Evolutionary conservation across 805 yeast species (phyloP), one percentile per base, ranked within the genome.

Genomic region (Ogataea pini): DNA sequence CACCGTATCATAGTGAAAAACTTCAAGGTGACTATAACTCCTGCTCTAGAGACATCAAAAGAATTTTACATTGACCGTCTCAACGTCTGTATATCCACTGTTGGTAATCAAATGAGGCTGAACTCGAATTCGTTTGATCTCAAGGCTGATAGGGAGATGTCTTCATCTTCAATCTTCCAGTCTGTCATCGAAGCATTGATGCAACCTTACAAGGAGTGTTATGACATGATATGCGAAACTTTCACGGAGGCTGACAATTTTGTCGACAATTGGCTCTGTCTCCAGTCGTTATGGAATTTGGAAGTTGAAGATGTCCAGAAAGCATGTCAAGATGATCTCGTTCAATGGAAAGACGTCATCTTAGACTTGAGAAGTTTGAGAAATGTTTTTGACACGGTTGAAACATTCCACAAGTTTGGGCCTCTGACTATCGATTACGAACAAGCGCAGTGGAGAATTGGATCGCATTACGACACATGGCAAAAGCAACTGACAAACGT

Each of bases 271-370:
- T 87, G 95, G 95, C 56, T 59, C 1, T 66, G 64, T 17, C 69
- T 84, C 22, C 86, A 83, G 58, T 63, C 74, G 1, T 61, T 86
- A 4, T 83, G 90, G 88, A 82, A 78, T 50, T 56, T 83, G 8
- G 70, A 73, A 12, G 55, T 75, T 0, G 73, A 71, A 2, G 70
- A 69, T 0, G 73, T 80, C 3, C 64, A 64, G 19, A 50, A 53
- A 2, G 44, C 54, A 8, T 58, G 80, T 2, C 71, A 68, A 1
- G 51, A 46, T 2, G 68, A 72, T 44, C 40, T 81, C 10, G 48
- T 49, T 0, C 45, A 52, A 4, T 86, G 94, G 92, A 57, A 78
- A 22, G 61, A 64, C 1, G 55, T 74, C 1, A 61, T 82, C 18
- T 60, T 65, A 1, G 78, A 78, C 7, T 63, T 83, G 10, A 65